Evolutionary conservation across 345 rosid genomes (phyloP).

Genomic region (Nasturtium officinale): DNA sequence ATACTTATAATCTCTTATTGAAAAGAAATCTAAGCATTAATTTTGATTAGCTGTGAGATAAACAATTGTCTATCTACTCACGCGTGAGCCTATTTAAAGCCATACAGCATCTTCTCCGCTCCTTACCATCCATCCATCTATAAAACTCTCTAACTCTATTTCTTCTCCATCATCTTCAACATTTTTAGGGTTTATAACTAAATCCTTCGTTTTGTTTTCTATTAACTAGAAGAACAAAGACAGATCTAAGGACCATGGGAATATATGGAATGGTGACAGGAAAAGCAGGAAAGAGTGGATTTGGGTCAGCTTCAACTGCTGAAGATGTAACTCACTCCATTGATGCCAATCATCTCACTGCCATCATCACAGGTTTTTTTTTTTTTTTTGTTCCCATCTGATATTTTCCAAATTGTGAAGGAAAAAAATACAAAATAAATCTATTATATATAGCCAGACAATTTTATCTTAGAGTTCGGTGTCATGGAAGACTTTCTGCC

Average conservation of each 20-base stretch:
- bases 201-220: not conserved
- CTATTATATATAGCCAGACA: not conserved
- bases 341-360: slow-evolving; percentile 71
- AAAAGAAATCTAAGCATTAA: not conserved
- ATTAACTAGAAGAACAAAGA: not conserved
- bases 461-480: not conserved
- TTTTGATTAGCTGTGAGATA: slow-evolving; percentile 3
- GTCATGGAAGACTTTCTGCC: not conserved
- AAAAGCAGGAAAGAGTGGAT: slow-evolving; percentile 75
- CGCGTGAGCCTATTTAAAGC: slow-evolving; percentile 38
- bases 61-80: slow-evolving; percentile 6
- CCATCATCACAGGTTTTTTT: slow-evolving; percentile 68
- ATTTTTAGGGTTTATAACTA: slow-evolving; percentile 17
- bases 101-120: slow-evolving; percentile 1
- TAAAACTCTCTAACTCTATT: slow-evolving; percentile 7
- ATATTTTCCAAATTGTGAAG: not conserved
- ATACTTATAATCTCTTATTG: not conserved
- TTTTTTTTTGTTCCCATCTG: not conserved
- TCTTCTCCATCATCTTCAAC: no score
- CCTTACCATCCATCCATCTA: slow-evolving; percentile 18
- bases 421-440: not conserved
- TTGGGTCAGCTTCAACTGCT: slow-evolving; percentile 88
- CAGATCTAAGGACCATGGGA: slow-evolving; percentile 42
- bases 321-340: slow-evolving; percentile 72
- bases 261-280: slow-evolving; percentile 67